phyloP scores from a whole-genome alignment of 2,329 filamentous ascomycete genomes.

The Thelonectria olida region DNA sequence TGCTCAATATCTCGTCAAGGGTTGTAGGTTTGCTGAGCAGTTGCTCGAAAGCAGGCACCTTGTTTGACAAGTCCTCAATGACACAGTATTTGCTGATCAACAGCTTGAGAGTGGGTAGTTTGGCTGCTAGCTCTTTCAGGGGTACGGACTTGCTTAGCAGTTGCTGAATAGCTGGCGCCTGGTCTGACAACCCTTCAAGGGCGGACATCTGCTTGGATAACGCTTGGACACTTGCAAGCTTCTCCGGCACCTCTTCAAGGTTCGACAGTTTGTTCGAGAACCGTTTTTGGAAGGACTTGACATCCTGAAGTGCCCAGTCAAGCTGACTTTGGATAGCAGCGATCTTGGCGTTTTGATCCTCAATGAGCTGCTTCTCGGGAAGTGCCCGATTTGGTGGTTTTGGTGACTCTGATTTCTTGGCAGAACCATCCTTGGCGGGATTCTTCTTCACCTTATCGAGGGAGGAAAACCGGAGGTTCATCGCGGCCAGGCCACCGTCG shows the following conservation, averaged over 20 bases:
- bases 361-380: neutral
- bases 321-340: neutral
- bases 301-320: neutral
- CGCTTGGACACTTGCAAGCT: neutral
- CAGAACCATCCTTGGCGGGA: neutral
- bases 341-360: constrained; percentile 15
- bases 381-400: neutral
- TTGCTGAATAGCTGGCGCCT: neutral
- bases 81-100: too few species aligned
- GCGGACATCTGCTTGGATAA: neutral
- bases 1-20: too few species aligned
- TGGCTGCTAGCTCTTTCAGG: too few species aligned
- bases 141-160: too few species aligned
- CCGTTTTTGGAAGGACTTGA: neutral
- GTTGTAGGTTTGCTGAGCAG: too few species aligned
- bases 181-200: neutral
- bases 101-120: too few species aligned
- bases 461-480: neutral
- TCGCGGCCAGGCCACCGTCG: constrained; percentile 23
- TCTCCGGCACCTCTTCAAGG: neutral
- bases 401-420: neutral
- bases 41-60: too few species aligned
- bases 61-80: too few species aligned
- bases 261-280: neutral
- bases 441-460: constrained; percentile 14